Percentiles rank a stretch among this genome's conserved stretches.
phyloP scores from a whole-genome alignment of 192 early-diverging fungal genomes.

The Coemansia sp. region DNA sequence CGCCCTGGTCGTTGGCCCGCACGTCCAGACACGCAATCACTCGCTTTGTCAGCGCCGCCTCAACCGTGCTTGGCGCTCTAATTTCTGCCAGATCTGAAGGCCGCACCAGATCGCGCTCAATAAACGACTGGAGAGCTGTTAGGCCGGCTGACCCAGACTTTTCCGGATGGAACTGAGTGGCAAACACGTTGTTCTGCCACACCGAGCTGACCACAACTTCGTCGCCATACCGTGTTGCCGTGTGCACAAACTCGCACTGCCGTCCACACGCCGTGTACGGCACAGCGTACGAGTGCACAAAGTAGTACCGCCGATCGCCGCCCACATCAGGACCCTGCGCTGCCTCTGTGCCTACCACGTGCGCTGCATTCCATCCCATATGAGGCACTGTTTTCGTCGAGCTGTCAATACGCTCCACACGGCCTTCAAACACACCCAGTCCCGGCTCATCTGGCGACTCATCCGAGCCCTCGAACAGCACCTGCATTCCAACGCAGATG shows the following conservation, averaged over 20 bases:
- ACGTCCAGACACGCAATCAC: conserved; percentile 98
- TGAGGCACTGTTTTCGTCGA: conserved; percentile 88
- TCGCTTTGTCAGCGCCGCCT: conserved; percentile 75
- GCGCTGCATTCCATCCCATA: conserved; percentile 91
- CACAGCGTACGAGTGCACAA: conserved; percentile 96
- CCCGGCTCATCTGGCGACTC: conserved; percentile 80
- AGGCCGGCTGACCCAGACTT: conserved; percentile 92
- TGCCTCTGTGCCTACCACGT: conserved; percentile 13
- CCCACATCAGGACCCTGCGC: conserved; percentile 41
- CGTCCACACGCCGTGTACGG: conserved; percentile 55
- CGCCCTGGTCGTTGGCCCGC: conserved; percentile 93
- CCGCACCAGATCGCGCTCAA: conserved; percentile 56
- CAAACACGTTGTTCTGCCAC: conserved; percentile 84
- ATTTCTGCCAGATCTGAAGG: not conserved
- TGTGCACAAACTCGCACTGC: conserved; percentile 70
- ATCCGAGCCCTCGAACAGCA: conserved; percentile 85
- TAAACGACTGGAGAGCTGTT: conserved; percentile 76
- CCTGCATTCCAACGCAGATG: conserved; percentile 99
- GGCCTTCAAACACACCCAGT: conserved; percentile 79
- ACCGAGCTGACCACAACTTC: conserved; percentile 84
- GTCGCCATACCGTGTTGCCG: conserved; percentile 86
- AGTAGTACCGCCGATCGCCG: conserved; percentile 78
- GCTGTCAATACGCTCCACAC: conserved; percentile 65
- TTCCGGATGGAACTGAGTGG: conserved; percentile 99
- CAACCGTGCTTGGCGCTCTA: conserved; percentile 6